These are phyloP conservation scores for Thozetella sp. DNA, from an alignment of 495 filamentous ascomycete species.

Conservation along the genomic window DNA sequence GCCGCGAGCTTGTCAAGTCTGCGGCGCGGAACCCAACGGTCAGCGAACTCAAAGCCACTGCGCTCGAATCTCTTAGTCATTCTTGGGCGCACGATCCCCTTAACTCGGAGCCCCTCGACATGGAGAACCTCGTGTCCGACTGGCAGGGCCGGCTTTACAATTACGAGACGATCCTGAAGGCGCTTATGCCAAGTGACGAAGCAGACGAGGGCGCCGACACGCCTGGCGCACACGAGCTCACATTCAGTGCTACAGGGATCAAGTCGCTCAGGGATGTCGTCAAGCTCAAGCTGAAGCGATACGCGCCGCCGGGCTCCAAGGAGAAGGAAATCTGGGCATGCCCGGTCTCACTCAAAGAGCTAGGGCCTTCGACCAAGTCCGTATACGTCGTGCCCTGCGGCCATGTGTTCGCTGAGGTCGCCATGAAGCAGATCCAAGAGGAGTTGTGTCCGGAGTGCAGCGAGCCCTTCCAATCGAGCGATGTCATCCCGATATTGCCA, in stretches of 20 bases:
- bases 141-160: conserved; percentile 87
- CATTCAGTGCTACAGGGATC: conserved; percentile 68
- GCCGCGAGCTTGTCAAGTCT: conserved; percentile 91
- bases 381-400: conserved; percentile 95
- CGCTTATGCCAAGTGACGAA: conserved; percentile 69
- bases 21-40: conserved; percentile 79
- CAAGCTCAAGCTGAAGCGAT: conserved; percentile 76
- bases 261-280: conserved; percentile 86
- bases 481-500: conserved; percentile 83
- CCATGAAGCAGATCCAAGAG: conserved; percentile 72
- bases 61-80: conserved; percentile 79
- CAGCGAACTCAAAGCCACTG: conserved; percentile 87
- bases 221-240: conserved; percentile 62
- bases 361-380: conserved; percentile 77
- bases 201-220: conserved; percentile 24
- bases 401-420: conserved; percentile 87
- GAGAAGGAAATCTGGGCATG: conserved; percentile 70
- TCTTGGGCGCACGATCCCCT: conserved; percentile 86
- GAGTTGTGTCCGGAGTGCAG: conserved; percentile 67
- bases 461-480: conserved; percentile 69
- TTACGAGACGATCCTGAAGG: conserved; percentile 86
- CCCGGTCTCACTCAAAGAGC: conserved; percentile 82
- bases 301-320: conserved; percentile 42
- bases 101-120: conserved; percentile 70
- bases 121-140: conserved; percentile 81